Evolutionary conservation across 352 stramenopile genomes (phyloP).

Genomic region (Phytopythium mirpurense): DNA sequence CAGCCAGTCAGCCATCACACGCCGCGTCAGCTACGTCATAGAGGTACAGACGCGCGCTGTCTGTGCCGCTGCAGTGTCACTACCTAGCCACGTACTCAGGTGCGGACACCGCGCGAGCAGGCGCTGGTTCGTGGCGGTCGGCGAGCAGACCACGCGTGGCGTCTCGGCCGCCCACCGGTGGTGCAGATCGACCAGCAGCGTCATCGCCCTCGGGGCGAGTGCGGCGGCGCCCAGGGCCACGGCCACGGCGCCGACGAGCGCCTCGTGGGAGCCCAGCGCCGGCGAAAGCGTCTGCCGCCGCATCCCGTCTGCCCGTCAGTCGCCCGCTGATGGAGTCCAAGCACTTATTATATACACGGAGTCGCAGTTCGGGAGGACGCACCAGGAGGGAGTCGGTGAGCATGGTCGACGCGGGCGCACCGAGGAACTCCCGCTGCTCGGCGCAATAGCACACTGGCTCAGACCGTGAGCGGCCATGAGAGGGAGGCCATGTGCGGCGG

Average conservation of each 20-base stretch:
- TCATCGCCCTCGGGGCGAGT: constrained; percentile 11
- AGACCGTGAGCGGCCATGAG: no score
- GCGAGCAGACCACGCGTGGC: constrained; percentile 37
- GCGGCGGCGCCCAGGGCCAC: constrained; percentile 14
- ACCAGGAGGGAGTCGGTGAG: neutral
- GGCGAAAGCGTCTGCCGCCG: constrained; percentile 5
- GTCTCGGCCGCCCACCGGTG: constrained; percentile 30
- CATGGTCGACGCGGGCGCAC: neutral
- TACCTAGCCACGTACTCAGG: constrained; percentile 34
- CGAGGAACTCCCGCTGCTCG: no score
- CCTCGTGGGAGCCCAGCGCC: constrained; percentile 1
- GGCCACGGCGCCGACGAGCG: constrained; percentile 9
- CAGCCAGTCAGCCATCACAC: no score
- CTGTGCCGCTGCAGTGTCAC: no score
- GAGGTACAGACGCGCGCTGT: no score
- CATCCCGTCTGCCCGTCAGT: neutral
- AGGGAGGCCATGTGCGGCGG: no score
- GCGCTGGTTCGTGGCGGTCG: constrained; percentile 25
- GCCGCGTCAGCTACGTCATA: no score
- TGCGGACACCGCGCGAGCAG: constrained; percentile 33
- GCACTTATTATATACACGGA: neutral
- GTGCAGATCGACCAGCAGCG: constrained; percentile 20
- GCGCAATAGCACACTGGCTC: no score
- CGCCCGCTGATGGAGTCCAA: no score
- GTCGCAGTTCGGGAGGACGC: neutral